Percentiles rank a stretch among this genome's conserved stretches.
Evolutionary conservation across 306 rosid genomes (phyloP).

Genomic region (Citrullus colocynthis): DNA sequence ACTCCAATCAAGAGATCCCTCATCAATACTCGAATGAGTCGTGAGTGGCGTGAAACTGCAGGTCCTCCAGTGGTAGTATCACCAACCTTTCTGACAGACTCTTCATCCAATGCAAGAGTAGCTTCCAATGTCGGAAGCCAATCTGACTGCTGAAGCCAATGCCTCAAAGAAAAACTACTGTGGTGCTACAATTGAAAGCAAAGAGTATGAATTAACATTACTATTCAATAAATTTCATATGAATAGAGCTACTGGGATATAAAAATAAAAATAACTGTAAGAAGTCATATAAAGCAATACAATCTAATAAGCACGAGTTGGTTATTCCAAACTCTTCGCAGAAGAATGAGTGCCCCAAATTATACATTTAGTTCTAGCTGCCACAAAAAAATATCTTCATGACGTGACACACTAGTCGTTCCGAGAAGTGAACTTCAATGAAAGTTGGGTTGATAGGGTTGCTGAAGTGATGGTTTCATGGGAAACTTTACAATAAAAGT

Average conservation of each 20-base stretch:
- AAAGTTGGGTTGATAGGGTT: background rate
- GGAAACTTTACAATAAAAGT: background rate
- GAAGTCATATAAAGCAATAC: background rate
- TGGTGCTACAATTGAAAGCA: conserved; percentile 53
- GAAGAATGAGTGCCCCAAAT: background rate
- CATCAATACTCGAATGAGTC: conserved; percentile 75
- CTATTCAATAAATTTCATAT: background rate
- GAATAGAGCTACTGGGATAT: background rate
- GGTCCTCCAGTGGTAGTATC: conserved; percentile 90
- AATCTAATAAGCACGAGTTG: background rate
- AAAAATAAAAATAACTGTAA: background rate
- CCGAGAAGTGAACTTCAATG: background rate
- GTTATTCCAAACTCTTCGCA: background rate
- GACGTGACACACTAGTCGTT: conserved; percentile 5
- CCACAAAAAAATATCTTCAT: background rate
- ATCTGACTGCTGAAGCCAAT: conserved; percentile 92
- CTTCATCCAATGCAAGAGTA: conserved; percentile 93
- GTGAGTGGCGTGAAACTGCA: conserved; percentile 71
- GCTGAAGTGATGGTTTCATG: background rate
- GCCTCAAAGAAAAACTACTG: conserved; percentile 93
- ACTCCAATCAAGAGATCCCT: conserved; percentile 98
- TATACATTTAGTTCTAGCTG: background rate
- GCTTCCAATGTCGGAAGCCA: conserved; percentile 99
- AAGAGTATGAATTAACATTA: background rate
- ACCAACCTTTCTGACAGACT: conserved; percentile 82